Evolutionary conservation across 2,329 filamentous ascomycete species (phyloP), one percentile per base, ranked within the genome.

Genomic region (Verticillium zaregamsianum): DNA sequence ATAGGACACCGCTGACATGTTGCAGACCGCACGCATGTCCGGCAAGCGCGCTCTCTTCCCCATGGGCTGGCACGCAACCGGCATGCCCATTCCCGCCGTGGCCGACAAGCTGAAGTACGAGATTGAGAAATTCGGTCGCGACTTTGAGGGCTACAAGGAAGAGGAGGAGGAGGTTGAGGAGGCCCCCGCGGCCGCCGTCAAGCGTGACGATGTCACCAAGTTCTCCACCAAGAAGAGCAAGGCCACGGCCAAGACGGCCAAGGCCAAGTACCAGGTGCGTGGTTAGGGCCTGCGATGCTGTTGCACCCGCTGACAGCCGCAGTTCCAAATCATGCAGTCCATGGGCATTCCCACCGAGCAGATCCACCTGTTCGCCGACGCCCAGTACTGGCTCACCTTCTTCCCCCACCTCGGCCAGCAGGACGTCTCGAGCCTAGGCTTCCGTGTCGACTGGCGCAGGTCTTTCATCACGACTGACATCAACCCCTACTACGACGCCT

Each of bases 1-100:
- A 39, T 4, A 35, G 23, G 14, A 14, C 5, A 9, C 20, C 15
- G 14, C 31, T 55, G 17, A 25, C 25, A 7, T 20, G 3, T 20
- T 12, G 23, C 12, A 32, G 25, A 32, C 62, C 28, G 89, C 90
- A 56, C 85, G 94, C 61, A 96, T 98, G 92, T 87, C 93, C 74
- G 95, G 95, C 71, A 94, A 94, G 81, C 85, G 90, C 59, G 84
- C 89, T 62, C 82, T 98, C 59, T 97, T 95, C 74, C 95, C 95
- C 62, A 89, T 95, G 72, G 95, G 94, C 35, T 99, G 93, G 80
- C 95, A 99, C 82, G 92, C 90, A 79, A 98, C 94, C 0, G 95
- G 95, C 69, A 96, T 99, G 90, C 93, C 93, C 55, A 99, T 99
- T 82, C 97, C 97, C 79, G 93, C 95, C 6, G 96, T 92, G 71